Base-by-base conservation (phyloP, 2,329 filamentous ascomycete genomes). In the Colletotrichum sp. region DNA sequence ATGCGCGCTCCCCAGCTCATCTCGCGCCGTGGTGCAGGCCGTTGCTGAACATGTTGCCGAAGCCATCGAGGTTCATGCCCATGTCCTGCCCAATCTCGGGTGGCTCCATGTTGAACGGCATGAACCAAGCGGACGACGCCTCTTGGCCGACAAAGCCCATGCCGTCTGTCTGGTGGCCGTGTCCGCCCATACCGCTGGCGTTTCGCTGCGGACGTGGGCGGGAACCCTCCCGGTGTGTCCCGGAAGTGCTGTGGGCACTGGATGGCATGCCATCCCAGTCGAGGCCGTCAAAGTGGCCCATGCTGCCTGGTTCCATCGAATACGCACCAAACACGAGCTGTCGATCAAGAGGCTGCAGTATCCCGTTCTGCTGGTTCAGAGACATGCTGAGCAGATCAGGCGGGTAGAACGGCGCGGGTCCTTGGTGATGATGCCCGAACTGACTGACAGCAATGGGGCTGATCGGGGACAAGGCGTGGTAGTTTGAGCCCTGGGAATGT, bases 91-190 rank as follows among this genome's bases (percentile, higher is more conserved):
- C 85, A 57, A 91, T 84, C 73, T 92, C 91, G 0, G 94, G 92
- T 24, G 95, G 95, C 74, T 97, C 95, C 85, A 98, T 92, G 82
- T 98, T 98, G 85, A 98, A 98, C 2, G 96, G 95, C 87, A 98
- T 93, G 83, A 98, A 98, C 95, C 96, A 99, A 7, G 94, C 95
- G 68, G 93, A 93, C 67, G 87, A 90, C 3, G 89, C 86, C 76
- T 92, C 90, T 43, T 85, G 85, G 6, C 81, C 82, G 64, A 80
- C 79, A 3, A 71, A 72, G 8, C 72, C 75, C 67, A 76, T 57
- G 48, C 66, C 61, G 66, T 71, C 71, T n/a, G 74, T 71, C 34
- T 81, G 79, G 8, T 63, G 75, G 28, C 79, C 79, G 9, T 82
- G 79, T 28, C 78, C 83, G 69, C 81, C 83, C 57, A 82, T 79